Conservation (phyloP, 179 eudicot genomes). For the Beta lomatogona region DNA sequence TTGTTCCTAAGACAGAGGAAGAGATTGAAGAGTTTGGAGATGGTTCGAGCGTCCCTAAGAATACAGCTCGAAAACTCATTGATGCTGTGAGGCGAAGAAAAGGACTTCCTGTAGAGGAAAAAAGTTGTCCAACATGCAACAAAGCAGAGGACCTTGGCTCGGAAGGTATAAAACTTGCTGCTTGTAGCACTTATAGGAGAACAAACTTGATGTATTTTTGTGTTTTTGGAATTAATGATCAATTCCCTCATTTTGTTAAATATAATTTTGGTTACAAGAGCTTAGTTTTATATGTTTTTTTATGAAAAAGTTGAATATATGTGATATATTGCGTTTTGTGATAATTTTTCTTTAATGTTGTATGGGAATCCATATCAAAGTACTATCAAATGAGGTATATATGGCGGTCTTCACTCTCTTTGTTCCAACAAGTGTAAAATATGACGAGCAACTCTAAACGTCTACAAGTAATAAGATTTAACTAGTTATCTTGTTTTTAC, state of each 20-base stretch:
- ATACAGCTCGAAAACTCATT: slow-evolving; percentile 89
- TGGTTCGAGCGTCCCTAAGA: slow-evolving; percentile 72
- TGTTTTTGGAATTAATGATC: not conserved
- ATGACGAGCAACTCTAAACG: too few relatives aligned
- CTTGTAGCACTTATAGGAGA: not conserved
- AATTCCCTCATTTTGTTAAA: not conserved
- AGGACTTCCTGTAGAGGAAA: slow-evolving; percentile 93
- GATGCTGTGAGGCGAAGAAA: slow-evolving; percentile 86
- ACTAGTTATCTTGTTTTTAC: too few relatives aligned
- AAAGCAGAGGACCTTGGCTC: slow-evolving; percentile 84
- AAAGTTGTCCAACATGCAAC: slow-evolving; percentile 91
- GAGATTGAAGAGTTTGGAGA: slow-evolving; percentile 96
- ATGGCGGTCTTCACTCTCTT: too few relatives aligned
- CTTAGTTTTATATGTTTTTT: not conserved
- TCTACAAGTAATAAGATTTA: too few relatives aligned
- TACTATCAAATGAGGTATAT: not conserved
- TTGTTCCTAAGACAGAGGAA: slow-evolving; percentile 93
- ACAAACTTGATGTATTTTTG: not conserved
- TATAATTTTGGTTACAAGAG: not conserved
- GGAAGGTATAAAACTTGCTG: slow-evolving; percentile 59
- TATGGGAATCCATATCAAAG: too few relatives aligned
- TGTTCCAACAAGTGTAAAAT: too few relatives aligned
- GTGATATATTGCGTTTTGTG: too few relatives aligned
- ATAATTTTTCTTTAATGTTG: too few relatives aligned
- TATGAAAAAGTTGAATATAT: too few relatives aligned